Conservation (phyloP, 2,329 filamentous ascomycete genomes). For the Gnomoniopsis smithogilvyi region DNA sequence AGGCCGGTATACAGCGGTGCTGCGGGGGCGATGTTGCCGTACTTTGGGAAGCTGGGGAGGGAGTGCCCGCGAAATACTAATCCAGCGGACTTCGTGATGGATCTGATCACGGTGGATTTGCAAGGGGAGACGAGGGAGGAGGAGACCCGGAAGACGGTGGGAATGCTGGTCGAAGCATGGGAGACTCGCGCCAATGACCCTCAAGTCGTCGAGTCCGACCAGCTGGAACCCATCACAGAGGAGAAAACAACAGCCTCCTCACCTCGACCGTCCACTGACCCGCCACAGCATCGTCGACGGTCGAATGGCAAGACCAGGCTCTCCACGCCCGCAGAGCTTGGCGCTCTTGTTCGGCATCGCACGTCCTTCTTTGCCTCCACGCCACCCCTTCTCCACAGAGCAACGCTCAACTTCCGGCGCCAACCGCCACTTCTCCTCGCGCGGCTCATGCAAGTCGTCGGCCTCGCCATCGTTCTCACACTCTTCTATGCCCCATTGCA, state of each 20-base stretch:
- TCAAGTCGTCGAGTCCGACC: slow-evolving; percentile 15
- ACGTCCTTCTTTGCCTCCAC: slow-evolving; percentile 61
- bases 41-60: slow-evolving; percentile 59
- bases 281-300: slow-evolving; percentile 22
- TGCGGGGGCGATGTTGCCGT: slow-evolving; percentile 60
- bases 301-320: slow-evolving; percentile 28
- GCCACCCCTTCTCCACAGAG: slow-evolving; percentile 64
- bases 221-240: slow-evolving; percentile 18
- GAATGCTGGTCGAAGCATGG: slow-evolving; percentile 60
- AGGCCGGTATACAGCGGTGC: slow-evolving; percentile 65
- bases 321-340: slow-evolving; percentile 68
- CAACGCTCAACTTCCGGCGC: slow-evolving; percentile 65
- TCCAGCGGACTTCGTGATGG: slow-evolving; percentile 73
- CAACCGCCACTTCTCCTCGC: slow-evolving; percentile 63
- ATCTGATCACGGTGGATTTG: slow-evolving; percentile 73
- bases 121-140: slow-evolving; percentile 62
- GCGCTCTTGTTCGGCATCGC: slow-evolving; percentile 61
- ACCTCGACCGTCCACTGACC: slow-evolving; percentile 33
- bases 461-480: slow-evolving; percentile 59
- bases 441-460: slow-evolving; percentile 64
- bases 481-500: slow-evolving; percentile 71
- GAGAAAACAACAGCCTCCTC: slow-evolving; percentile 14
- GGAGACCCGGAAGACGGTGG: slow-evolving; percentile 60
- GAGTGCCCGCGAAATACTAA: slow-evolving; percentile 69
- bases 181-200: slow-evolving; percentile 17